A percentile compares a stretch with the other conserved stretches of the same genome.
These are phyloP conservation scores for Trichoderma endophyticum DNA, from an alignment of 2,329 filamentous ascomycete genomes.

Conservation along the genomic window DNA sequence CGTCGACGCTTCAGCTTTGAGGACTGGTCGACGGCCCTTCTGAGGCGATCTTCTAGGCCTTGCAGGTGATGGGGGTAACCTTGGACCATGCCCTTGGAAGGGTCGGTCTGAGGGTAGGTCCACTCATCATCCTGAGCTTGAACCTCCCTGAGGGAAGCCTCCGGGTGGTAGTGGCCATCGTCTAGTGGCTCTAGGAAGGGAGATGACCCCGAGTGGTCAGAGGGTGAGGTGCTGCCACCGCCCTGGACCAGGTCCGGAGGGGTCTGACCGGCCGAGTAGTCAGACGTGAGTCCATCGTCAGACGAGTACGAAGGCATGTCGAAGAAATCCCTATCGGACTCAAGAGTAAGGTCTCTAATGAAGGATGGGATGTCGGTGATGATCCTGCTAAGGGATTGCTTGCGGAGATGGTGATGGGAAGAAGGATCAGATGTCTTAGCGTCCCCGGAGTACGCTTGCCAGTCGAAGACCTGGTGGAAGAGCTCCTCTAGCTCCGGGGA, in stretches of 20 bases:
- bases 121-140: constrained; percentile 40
- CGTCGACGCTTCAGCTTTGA: constrained; percentile 37
- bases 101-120: constrained; percentile 38
- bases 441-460: constrained; percentile 33
- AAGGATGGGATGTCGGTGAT: constrained; percentile 36
- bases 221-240: constrained; percentile 40
- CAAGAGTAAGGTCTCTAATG: constrained; percentile 34
- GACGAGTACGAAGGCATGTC: constrained; percentile 35
- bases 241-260: constrained; percentile 39
- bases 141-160: constrained; percentile 34
- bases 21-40: constrained; percentile 24
- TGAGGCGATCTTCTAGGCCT: constrained; percentile 30
- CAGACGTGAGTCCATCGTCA: constrained; percentile 32
- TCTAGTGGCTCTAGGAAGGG: constrained; percentile 32
- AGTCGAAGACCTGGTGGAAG: constrained; percentile 39
- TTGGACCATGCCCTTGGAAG: constrained; percentile 31
- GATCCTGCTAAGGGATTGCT: constrained; percentile 33
- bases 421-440: constrained; percentile 31
- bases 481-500: constrained; percentile 36
- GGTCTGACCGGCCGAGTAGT: constrained; percentile 36
- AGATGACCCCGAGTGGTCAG: constrained; percentile 38
- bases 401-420: constrained; percentile 29
- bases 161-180: constrained; percentile 31
- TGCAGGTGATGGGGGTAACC: constrained; percentile 34
- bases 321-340: constrained; percentile 33